phyloP scores from a whole-genome alignment of 2,329 filamentous ascomycete genomes.

The Neonectria ditissima region DNA sequence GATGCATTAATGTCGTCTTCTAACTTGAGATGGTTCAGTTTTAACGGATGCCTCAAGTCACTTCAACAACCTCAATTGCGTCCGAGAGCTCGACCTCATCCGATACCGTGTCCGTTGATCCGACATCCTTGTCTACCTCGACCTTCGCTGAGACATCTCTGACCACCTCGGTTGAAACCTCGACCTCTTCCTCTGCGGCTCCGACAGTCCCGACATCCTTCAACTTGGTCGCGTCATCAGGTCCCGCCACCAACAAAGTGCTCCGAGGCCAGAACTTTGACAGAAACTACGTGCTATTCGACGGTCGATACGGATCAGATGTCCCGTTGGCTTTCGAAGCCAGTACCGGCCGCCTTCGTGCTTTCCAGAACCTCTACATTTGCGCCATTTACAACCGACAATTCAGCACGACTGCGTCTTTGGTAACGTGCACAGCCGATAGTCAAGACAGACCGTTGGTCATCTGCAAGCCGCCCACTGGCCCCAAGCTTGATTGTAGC shows the following conservation, averaged over 20 bases:
- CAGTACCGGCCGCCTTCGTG: background rate
- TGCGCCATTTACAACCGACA: no score
- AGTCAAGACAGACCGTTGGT: background rate
- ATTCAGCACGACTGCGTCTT: background rate
- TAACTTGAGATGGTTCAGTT: background rate
- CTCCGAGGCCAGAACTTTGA: background rate
- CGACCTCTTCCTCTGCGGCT: background rate
- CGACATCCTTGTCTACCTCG: background rate
- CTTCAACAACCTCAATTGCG: background rate
- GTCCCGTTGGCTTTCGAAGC: background rate
- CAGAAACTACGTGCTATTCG: background rate
- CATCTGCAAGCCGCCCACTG: background rate
- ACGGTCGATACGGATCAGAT: background rate
- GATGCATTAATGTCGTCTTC: background rate
- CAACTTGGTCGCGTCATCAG: background rate
- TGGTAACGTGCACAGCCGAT: background rate
- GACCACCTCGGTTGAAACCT: background rate
- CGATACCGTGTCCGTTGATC: background rate
- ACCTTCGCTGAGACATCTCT: background rate
- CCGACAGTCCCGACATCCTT: background rate
- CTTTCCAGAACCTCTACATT: background rate
- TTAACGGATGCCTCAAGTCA: background rate
- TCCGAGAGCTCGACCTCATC: background rate
- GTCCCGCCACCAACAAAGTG: background rate
- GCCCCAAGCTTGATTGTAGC: background rate